Evolutionary conservation across 2,329 filamentous ascomycete species (phyloP).

Genomic region (Cladosporium cucumerinum): DNA sequence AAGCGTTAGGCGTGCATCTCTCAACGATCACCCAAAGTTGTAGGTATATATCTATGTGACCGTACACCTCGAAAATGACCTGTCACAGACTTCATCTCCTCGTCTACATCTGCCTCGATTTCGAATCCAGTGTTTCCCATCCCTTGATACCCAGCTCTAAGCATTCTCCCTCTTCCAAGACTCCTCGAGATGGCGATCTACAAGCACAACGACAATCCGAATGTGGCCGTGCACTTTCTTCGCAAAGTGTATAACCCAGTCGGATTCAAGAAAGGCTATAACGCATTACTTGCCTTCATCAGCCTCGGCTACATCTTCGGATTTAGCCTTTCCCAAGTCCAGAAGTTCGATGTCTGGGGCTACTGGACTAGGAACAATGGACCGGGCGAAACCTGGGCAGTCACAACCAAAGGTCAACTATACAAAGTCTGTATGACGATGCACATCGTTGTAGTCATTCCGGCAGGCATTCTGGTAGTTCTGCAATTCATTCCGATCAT

Average conservation of each 20-base stretch:
- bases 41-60: neutral
- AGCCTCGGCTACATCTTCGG: slow-evolving; percentile 34
- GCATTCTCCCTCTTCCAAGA: neutral
- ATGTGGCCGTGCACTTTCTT: slow-evolving; percentile 3
- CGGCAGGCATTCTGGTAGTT: slow-evolving; percentile 36
- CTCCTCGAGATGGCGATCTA: slow-evolving; percentile 9
- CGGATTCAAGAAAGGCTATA: slow-evolving; percentile 56
- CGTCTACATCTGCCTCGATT: neutral
- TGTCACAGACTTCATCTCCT: neutral
- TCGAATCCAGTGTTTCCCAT: neutral
- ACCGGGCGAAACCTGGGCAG: slow-evolving; percentile 15
- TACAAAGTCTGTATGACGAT: slow-evolving; percentile 38
- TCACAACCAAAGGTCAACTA: slow-evolving; percentile 27
- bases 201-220: slow-evolving; percentile 14
- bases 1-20: neutral
- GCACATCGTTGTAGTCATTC: slow-evolving; percentile 40
- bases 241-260: slow-evolving; percentile 43
- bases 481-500: slow-evolving; percentile 42
- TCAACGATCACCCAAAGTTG: neutral
- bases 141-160: neutral
- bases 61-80: neutral
- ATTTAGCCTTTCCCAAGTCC: slow-evolving; percentile 48
- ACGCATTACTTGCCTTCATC: slow-evolving; percentile 45
- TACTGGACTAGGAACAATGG: neutral
- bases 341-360: slow-evolving; percentile 45